A percentile compares a stretch with the other conserved stretches of the same genome.
Conservation (phyloP, 768 basidiomycete species). For the Sistotremastrum suecicum region DNA sequence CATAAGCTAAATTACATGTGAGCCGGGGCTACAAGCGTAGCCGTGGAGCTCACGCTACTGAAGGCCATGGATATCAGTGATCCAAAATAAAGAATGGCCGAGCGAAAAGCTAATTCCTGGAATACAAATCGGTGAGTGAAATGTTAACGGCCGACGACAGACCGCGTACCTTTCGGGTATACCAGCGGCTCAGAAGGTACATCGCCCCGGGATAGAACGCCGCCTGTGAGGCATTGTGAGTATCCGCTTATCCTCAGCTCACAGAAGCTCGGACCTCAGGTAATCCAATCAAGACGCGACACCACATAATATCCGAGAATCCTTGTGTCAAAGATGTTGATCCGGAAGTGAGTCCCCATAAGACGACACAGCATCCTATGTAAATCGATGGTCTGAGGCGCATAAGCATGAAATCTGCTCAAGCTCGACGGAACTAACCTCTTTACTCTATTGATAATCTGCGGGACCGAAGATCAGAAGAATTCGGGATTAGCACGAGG, state of each 20-base stretch:
- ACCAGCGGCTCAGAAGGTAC: slow-evolving; percentile 13
- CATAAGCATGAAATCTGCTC: background rate
- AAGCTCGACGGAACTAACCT: background rate
- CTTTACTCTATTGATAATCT: slow-evolving; percentile 4
- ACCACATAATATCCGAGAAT: slow-evolving; percentile 7
- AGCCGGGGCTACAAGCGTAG: background rate
- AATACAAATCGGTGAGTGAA: background rate
- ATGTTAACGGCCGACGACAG: background rate
- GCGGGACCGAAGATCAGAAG: background rate
- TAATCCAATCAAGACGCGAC: slow-evolving; percentile 9
- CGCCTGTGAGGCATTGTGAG: background rate
- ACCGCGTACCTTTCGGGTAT: slow-evolving; percentile 7
- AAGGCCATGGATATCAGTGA: slow-evolving; percentile 12
- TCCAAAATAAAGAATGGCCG: slow-evolving; percentile 9
- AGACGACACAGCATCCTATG: slow-evolving; percentile 10
- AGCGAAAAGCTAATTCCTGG: slow-evolving; percentile 9
- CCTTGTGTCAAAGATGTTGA: slow-evolving; percentile 9
- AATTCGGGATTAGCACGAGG: background rate
- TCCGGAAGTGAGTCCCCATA: slow-evolving; percentile 11
- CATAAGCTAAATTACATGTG: slow-evolving; percentile 10
- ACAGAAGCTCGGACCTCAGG: slow-evolving; percentile 1
- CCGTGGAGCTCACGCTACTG: slow-evolving; percentile 5
- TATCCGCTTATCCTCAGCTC: background rate
- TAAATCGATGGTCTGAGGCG: slow-evolving; percentile 10
- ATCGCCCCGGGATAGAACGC: slow-evolving; percentile 12